Evolutionary conservation across 345 rosid species (phyloP), one percentile per base, ranked within the genome.

Genomic region (Linum trigynum): DNA sequence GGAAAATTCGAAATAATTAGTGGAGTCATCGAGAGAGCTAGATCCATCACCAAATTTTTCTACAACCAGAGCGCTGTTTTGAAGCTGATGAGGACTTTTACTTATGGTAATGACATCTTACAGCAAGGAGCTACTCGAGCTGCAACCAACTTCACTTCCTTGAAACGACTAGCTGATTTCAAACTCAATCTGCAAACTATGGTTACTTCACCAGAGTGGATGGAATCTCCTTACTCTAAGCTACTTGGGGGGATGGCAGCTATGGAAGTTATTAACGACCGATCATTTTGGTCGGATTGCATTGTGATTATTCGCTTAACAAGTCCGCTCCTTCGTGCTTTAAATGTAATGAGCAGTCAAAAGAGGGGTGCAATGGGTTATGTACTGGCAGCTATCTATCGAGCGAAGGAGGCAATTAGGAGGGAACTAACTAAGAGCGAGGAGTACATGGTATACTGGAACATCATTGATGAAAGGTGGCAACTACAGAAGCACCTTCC

Each of bases 161-260:
- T 86, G 85, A 77, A 71, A 65, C 74, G 85, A 65, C 75, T 90
- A 75, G 75, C 82, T 6, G 79, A 81, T 65, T 79, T 83, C 3
- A 87, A 84, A 68, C 82, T 76, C 38, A 82, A 81, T 72, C 74
- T 94, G 76, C 89, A 90, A 78, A 72, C 77, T 8, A 90, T 94
- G 99, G 82, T 88, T 63, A 83, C 89, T 62, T 90, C 99, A 39
- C 81, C 83, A 40, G 96, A 90, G 75, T 90, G 99, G 99, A 71
- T 81, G 59, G 89, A 88, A 61, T 84, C 86, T 70, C 80, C 75
- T 0, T 80, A 81, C 68, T 85, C 97, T 0, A 87, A 88, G 75
- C 86, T 85, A 73, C 79, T 81, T 0, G 95, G 85, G 37, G 99
- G 92, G 67, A 67, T 85, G 38, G 86, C 79, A 51, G 78, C 84